Percentiles rank a stretch among this genome's conserved stretches.
phyloP scores from a whole-genome alignment of 495 filamentous ascomycete genomes.

The Aspergillus biplanus region DNA sequence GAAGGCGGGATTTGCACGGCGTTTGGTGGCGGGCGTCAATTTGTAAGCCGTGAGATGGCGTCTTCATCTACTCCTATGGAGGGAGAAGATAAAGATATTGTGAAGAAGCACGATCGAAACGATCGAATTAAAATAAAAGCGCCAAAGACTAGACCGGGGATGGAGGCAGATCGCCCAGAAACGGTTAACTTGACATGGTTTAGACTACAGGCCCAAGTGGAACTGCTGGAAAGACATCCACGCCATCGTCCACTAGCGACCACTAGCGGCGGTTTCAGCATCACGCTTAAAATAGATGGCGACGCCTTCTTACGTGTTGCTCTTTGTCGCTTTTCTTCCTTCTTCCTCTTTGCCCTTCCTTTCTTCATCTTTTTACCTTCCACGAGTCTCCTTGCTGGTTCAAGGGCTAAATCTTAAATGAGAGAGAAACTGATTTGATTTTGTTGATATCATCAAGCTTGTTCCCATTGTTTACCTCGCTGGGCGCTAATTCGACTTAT shows the following conservation, averaged over 20 bases:
- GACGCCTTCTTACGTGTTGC: background rate
- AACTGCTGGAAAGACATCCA: background rate
- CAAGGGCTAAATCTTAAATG: background rate
- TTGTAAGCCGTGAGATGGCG: background rate
- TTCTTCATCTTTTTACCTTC: background rate
- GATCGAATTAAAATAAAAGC: background rate
- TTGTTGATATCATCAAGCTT: too few species aligned
- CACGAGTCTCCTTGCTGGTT: background rate
- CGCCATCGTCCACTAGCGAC: background rate
- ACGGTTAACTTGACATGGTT: background rate
- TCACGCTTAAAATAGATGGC: constrained; percentile 9
- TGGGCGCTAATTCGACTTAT: background rate
- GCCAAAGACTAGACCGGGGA: background rate
- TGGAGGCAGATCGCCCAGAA: background rate
- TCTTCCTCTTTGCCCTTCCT: background rate
- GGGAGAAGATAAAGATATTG: too few species aligned
- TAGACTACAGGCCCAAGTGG: background rate
- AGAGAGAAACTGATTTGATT: background rate
- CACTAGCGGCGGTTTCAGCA: background rate
- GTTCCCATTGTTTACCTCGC: too few species aligned
- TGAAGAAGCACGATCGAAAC: background rate
- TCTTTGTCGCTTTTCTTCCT: background rate
- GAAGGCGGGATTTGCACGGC: background rate
- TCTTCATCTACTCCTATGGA: too few species aligned
- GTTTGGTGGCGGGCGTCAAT: background rate